A percentile compares a stretch with the other conserved stretches of the same genome.
Evolutionary conservation across 129 eudicot genomes (phyloP).

Genomic region (Cynara cardunculus): DNA sequence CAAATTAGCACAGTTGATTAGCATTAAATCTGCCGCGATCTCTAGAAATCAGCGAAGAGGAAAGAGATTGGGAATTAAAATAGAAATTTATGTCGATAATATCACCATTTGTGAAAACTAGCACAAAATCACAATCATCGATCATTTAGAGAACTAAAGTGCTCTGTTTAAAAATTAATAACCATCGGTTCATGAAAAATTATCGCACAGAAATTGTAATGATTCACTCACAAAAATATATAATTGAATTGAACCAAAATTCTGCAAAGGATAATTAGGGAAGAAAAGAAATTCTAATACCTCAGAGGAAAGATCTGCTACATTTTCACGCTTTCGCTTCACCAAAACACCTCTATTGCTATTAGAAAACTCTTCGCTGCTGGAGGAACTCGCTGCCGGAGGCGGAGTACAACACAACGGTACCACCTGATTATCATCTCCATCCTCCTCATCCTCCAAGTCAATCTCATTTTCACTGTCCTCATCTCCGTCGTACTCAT

Average conservation of each 20-base stretch:
- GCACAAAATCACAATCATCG: neutral
- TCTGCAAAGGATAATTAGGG: neutral
- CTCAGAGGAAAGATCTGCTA: conserved; percentile 27
- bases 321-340: conserved; percentile 34
- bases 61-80: neutral
- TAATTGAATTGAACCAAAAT: neutral
- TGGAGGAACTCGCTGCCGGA: conserved; percentile 37
- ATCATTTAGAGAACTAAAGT: neutral
- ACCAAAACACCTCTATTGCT: neutral
- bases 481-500: conserved; percentile 30
- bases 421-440: conserved; percentile 53
- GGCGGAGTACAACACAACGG: conserved; percentile 46
- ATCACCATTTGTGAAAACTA: neutral
- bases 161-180: neutral
- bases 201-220: neutral
- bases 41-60: neutral
- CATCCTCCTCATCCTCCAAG: conserved; percentile 20
- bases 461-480: conserved; percentile 23
- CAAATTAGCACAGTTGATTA: neutral
- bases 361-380: conserved; percentile 18
- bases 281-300: conserved; percentile 14
- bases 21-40: neutral
- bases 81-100: neutral
- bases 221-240: neutral
- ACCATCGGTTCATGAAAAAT: neutral